Evolutionary conservation across 1,139 yeast genomes (phyloP).

Genomic region (Sugiyamaella japonica): DNA sequence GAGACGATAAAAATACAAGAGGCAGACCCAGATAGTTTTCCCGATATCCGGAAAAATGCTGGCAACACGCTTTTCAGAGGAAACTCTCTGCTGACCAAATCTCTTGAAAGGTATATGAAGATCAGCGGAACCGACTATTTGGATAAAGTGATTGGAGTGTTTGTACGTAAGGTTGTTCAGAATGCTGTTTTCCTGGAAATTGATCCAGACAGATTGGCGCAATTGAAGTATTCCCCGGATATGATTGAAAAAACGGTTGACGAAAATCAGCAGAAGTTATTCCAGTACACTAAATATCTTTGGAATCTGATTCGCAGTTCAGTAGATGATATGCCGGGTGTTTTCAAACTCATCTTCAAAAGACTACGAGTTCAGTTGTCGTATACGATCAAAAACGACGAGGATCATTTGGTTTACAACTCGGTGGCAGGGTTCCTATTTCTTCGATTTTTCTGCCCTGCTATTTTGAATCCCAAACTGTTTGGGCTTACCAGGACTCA

Average conservation of each 20-base stretch:
- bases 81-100: conserved; percentile 74
- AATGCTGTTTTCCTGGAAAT: conserved; percentile 65
- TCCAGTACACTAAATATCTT: conserved; percentile 57
- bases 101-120: conserved; percentile 74
- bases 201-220: conserved; percentile 59
- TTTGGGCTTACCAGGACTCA: conserved; percentile 71
- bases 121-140: conserved; percentile 79
- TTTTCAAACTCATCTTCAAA: conserved; percentile 51
- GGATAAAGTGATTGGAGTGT: conserved; percentile 67
- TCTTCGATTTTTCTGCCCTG: conserved; percentile 86
- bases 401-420: conserved; percentile 39
- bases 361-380: conserved; percentile 31
- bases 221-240: conserved; percentile 39
- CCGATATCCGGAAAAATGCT: conserved; percentile 24
- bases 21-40: not conserved
- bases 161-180: conserved; percentile 56
- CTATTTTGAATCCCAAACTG: conserved; percentile 81
- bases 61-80: conserved; percentile 84
- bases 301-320: conserved; percentile 74
- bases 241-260: conserved; percentile 43
- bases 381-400: conserved; percentile 24
- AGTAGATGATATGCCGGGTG: conserved; percentile 73
- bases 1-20: conserved; percentile 8
- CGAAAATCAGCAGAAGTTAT: conserved; percentile 55
- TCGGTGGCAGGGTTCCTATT: conserved; percentile 83